phyloP scores from a whole-genome alignment of 2,329 filamentous ascomycete species.

The Paracamarosporium sp. region DNA sequence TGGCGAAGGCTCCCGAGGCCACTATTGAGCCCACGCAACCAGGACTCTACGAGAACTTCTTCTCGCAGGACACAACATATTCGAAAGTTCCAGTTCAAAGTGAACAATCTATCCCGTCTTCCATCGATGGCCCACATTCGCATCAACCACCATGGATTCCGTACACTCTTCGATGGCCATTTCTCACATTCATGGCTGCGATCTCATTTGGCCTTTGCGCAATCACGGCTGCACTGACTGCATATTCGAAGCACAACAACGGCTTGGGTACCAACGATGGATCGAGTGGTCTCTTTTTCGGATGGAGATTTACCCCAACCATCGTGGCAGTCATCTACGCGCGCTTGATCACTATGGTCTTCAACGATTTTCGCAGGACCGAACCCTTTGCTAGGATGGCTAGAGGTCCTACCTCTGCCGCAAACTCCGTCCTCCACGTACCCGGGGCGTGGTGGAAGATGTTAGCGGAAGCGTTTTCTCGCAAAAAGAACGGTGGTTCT shows the following conservation, averaged over 20 bases:
- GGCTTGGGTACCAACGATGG: constrained; percentile 8
- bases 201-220: not conserved
- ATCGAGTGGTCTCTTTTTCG: constrained; percentile 13
- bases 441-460: constrained; percentile 31
- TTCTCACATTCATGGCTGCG: not conserved
- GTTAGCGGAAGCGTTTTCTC: constrained; percentile 21
- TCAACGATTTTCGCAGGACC: constrained; percentile 4
- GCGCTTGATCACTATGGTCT: not conserved
- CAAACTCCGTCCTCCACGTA: constrained; percentile 17
- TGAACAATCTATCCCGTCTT: not conserved
- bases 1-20: not conserved
- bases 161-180: not conserved
- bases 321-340: constrained; percentile 8
- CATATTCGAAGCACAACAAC: not conserved
- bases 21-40: not conserved
- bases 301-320: constrained; percentile 9
- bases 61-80: not conserved
- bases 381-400: constrained; percentile 11
- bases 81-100: not conserved
- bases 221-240: not conserved
- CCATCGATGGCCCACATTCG: not conserved
- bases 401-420: not conserved
- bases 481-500: constrained; percentile 16
- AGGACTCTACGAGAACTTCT: not conserved
- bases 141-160: not conserved